These are phyloP conservation scores for Gigaspora rosea DNA, from an alignment of 192 early-diverging fungal genomes.

Conservation along the genomic window DNA sequence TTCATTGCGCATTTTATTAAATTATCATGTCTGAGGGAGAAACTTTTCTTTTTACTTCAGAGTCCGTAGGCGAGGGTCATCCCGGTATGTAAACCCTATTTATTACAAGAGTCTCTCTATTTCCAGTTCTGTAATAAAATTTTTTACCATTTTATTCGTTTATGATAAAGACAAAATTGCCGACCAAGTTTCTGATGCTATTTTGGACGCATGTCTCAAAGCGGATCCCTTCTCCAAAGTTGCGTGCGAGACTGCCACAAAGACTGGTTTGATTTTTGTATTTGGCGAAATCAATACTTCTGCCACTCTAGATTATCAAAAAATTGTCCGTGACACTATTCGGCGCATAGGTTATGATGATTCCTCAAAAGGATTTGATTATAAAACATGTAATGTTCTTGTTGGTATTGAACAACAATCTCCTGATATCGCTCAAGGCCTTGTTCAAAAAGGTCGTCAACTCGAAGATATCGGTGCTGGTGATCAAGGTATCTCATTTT, in stretches of 20 bases:
- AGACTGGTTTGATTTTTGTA: constrained; percentile 99
- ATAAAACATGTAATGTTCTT: constrained; percentile 99
- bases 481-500: constrained; percentile 81
- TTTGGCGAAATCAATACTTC: constrained; percentile 99
- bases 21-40: constrained; percentile 48
- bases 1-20: neutral
- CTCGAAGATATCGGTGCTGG: constrained; percentile 98
- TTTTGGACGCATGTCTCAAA: constrained; percentile 93
- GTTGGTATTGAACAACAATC: constrained; percentile 99
- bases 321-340: constrained; percentile 98
- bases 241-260: constrained; percentile 99
- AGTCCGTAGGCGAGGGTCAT: constrained; percentile 99
- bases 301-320: constrained; percentile 97
- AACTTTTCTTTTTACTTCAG: constrained; percentile 99
- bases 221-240: constrained; percentile 98
- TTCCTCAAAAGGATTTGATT: constrained; percentile 99
- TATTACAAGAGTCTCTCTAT: neutral
- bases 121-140: neutral
- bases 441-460: constrained; percentile 88
- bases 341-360: constrained; percentile 99
- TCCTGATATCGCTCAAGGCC: constrained; percentile 97
- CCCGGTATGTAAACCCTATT: constrained; percentile 64
- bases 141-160: neutral
- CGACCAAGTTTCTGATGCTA: constrained; percentile 99
- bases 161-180: constrained; percentile 89